Evolutionary conservation across 192 early-diverging fungal species (phyloP).

Genomic region (Rhizophlyctis rosea): DNA sequence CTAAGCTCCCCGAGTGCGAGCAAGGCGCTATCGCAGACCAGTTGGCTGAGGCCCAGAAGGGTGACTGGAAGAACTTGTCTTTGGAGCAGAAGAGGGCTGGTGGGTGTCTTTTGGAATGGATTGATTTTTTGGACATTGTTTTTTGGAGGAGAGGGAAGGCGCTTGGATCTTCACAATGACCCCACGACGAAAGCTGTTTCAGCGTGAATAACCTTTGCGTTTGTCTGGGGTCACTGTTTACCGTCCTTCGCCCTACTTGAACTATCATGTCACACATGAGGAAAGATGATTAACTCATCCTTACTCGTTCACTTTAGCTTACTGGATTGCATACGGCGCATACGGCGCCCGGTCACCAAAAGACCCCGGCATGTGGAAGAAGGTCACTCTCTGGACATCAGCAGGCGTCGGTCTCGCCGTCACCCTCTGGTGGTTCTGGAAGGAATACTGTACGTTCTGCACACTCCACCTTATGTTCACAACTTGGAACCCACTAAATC

Average conservation of each 20-base stretch:
- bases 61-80: slow-evolving; percentile 91
- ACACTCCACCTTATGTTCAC: neutral
- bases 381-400: slow-evolving; percentile 40
- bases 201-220: slow-evolving; percentile 1
- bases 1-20: slow-evolving; percentile 71
- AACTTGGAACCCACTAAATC: neutral
- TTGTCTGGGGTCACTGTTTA: too few relatives aligned
- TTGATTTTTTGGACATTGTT: too few relatives aligned
- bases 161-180: too few relatives aligned
- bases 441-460: slow-evolving; percentile 15
- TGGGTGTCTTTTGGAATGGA: too few relatives aligned
- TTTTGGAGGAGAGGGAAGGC: too few relatives aligned
- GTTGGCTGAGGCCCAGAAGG: slow-evolving; percentile 84
- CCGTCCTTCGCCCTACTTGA: slow-evolving; percentile 8
- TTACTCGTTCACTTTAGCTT: slow-evolving; percentile 51
- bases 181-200: neutral
- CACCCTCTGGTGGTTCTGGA: slow-evolving; percentile 44
- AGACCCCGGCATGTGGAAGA: slow-evolving; percentile 70
- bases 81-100: slow-evolving; percentile 94
- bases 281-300: too few relatives aligned
- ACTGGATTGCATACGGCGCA: slow-evolving; percentile 92
- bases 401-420: slow-evolving; percentile 60
- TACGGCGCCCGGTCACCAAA: slow-evolving; percentile 82
- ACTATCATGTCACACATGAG: too few relatives aligned
- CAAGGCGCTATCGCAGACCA: slow-evolving; percentile 77